These are phyloP conservation scores for Phoenix roebelenii DNA, from an alignment of 176 grass and related monocot species.

Conservation along the genomic window DNA sequence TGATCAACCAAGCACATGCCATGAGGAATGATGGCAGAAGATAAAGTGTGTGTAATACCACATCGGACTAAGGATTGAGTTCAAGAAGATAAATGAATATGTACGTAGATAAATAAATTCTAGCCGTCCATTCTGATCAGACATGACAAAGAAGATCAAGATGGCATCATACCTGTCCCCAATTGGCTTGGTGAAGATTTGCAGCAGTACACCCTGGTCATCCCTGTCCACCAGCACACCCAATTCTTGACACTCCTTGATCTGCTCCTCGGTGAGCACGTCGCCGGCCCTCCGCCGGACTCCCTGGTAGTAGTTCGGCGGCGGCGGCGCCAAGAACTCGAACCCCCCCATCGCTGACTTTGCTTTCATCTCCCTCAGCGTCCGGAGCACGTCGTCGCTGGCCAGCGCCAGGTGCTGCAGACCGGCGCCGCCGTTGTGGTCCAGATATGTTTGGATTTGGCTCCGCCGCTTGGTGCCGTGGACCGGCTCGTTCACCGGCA, in stretches of 20 bases:
- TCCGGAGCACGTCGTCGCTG: conserved; percentile 54
- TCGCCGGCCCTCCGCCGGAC: conserved; percentile 60
- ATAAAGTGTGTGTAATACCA: no score
- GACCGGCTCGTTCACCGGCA: conserved; percentile 85
- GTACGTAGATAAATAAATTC: no score
- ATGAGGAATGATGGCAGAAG: no score
- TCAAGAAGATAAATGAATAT: no score
- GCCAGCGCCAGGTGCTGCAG: conserved; percentile 95
- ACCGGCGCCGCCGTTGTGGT: conserved; percentile 76
- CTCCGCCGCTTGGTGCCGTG: conserved; percentile 92
- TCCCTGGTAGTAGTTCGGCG: conserved; percentile 56
- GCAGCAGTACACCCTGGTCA: conserved; percentile 84
- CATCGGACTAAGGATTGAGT: no score
- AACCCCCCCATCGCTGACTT: conserved; percentile 55
- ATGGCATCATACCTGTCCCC: conserved; percentile 60
- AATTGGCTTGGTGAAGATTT: conserved; percentile 91
- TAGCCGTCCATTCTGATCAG: no score
- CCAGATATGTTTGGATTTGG: conserved; percentile 92
- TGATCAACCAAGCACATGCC: no score
- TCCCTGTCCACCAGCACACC: conserved; percentile 88
- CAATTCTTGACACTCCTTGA: conserved; percentile 74
- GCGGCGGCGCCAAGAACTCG: conserved; percentile 57
- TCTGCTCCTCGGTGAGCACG: conserved; percentile 66
- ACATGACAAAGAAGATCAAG: no score
- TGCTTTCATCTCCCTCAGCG: conserved; percentile 62